Base-by-base conservation (phyloP, 768 basidiomycete species). In the Tricholoma saponaceum region DNA sequence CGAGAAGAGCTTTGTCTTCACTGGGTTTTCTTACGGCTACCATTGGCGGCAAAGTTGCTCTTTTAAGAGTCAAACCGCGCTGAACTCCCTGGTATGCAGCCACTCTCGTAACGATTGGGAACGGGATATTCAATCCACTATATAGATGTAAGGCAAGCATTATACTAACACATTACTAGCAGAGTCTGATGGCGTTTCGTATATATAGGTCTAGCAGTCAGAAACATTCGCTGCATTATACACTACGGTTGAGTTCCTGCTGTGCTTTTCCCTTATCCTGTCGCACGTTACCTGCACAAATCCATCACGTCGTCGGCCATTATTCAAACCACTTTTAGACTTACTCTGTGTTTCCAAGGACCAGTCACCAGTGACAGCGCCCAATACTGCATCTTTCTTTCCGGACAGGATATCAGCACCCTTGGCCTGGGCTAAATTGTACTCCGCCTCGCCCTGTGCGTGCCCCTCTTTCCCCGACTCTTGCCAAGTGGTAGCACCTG, bases 311-410 rank as follows among this genome's bases (percentile, higher is more conserved):
- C 18, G 33, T 39, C 6, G 41, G 14, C 16, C 30, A 39, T 3
- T 13, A 3, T 10, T 7, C 12, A 18, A 18, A 5, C 16, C 25
- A 9, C 16, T 30, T 23, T 12, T 9, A 49, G 7, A 16, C 62
- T 20, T 39, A 82, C 84, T 83, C 16, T 72, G n/a, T 16, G 61
- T 55, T 67, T 86, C 74, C 65, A 83, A 80, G n/a, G 69, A 39
- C 61, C 76, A 74, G 67, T 85, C 85, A 25, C 83, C 84, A n/a
- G 71, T 76, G 50, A 86, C 59, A 9, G 83, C 80, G 32, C 84
- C 84, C 33, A 81, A 70, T 30, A 85, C 69, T 43, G 79, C 64
- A 54, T 85, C 83, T 58, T 80, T 78, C 68, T 82, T 81, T 39
- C 84, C 83, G 2, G 60, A 66, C 7, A 76, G 32, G 26, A 63